These are phyloP conservation scores for Leishmania lainsoni DNA, from an alignment of 208 protist species.

Conservation along the genomic window DNA sequence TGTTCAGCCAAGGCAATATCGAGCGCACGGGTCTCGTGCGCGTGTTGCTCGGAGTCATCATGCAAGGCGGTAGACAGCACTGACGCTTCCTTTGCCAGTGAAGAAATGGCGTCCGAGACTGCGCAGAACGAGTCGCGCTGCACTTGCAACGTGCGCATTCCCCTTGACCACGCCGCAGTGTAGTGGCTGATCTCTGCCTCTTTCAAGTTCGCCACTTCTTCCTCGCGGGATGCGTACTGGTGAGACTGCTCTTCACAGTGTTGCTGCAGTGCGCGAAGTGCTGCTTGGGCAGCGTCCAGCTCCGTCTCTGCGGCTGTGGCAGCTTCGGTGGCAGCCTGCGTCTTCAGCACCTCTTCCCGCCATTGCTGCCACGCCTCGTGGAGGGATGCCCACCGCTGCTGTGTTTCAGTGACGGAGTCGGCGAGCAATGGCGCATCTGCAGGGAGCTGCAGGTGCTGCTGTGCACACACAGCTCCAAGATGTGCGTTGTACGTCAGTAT, in stretches of 20 bases:
- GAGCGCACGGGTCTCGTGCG: neutral
- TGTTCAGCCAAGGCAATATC: conserved; percentile 9
- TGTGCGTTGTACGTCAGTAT: conserved; percentile 1
- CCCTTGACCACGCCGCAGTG: conserved; percentile 26
- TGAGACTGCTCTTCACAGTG: conserved; percentile 4
- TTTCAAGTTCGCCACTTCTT: conserved; percentile 5
- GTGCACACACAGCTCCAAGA: conserved; percentile 10
- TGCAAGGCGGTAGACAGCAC: neutral
- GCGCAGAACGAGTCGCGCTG: conserved; percentile 9
- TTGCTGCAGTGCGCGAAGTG: conserved; percentile 3
- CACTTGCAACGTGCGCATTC: conserved; percentile 10
- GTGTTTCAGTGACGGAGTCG: neutral
- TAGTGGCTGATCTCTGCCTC: conserved; percentile 27
- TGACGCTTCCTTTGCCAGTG: neutral
- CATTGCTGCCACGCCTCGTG: conserved; percentile 9
- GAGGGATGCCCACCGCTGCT: conserved; percentile 3
- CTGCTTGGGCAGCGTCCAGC: neutral
- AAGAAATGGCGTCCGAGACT: neutral
- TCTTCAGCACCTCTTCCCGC: neutral
- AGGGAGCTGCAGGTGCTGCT: neutral
- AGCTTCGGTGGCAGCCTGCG: neutral
- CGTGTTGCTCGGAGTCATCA: conserved; percentile 7
- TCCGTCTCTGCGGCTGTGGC: neutral
- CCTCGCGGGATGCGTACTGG: neutral
- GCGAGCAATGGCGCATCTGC: conserved; percentile 1